phyloP scores from a whole-genome alignment of 352 stramenopile species.

The Phytophthora citricola region DNA sequence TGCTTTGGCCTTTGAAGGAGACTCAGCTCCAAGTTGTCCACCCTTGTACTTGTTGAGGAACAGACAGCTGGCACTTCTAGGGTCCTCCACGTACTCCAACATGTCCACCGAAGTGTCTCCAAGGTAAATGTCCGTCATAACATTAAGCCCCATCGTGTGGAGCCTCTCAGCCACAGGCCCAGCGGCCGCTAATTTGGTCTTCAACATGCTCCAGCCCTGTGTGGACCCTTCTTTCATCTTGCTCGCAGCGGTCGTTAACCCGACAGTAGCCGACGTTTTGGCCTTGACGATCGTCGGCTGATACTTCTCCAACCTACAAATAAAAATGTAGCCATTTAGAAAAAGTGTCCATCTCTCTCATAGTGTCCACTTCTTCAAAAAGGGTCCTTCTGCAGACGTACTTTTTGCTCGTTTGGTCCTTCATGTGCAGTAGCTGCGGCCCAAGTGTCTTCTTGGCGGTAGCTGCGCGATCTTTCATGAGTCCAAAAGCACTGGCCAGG shows the following conservation, averaged over 20 bases:
- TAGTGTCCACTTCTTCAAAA: not conserved
- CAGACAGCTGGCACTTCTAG: slow-evolving; percentile 42
- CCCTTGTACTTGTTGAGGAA: slow-evolving; percentile 74
- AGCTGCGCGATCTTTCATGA: slow-evolving; percentile 62
- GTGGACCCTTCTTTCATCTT: slow-evolving; percentile 78
- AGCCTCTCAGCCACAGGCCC: slow-evolving; percentile 79
- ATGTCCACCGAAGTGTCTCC: slow-evolving; percentile 63
- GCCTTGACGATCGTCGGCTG: slow-evolving; percentile 81
- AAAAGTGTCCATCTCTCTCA: slow-evolving; percentile 5
- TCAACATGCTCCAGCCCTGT: slow-evolving; percentile 82
- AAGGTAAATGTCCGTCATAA: slow-evolving; percentile 74
- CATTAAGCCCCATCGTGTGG: slow-evolving; percentile 75
- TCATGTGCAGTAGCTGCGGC: slow-evolving; percentile 62
- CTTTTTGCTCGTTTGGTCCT: slow-evolving; percentile 61
- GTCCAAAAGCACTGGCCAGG: slow-evolving; percentile 44
- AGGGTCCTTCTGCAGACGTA: slow-evolving; percentile 17
- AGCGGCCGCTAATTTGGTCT: slow-evolving; percentile 74
- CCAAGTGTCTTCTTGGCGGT: slow-evolving; percentile 62
- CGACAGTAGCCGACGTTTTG: slow-evolving; percentile 63
- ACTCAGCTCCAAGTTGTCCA: slow-evolving; percentile 6
- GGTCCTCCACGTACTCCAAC: slow-evolving; percentile 57
- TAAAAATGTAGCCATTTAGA: slow-evolving; percentile 19
- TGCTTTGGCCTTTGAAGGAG: slow-evolving; percentile 38
- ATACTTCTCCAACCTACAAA: slow-evolving; percentile 65
- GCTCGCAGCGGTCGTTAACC: slow-evolving; percentile 31